Conservation (phyloP, 2,329 filamentous ascomycete species). For the Cladobotryum protrusum region DNA sequence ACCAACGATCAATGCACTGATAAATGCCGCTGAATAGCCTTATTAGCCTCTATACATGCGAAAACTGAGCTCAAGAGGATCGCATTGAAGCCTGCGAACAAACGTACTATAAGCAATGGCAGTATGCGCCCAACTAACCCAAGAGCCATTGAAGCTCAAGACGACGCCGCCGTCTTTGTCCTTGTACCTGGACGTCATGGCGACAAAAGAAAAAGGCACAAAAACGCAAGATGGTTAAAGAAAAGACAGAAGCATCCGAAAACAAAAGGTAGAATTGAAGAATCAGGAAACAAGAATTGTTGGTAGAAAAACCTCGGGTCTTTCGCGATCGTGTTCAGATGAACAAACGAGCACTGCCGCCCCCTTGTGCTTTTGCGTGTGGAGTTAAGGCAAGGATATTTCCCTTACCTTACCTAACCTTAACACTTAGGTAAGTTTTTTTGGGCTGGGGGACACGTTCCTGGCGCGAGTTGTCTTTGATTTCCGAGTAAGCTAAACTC, state of each 20-base stretch:
- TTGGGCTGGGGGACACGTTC: no score
- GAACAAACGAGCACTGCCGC: background rate
- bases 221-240: conserved; percentile 17
- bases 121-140: conserved; percentile 87
- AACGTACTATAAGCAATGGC: conserved; percentile 68
- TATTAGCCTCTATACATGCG: conserved; percentile 15
- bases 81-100: background rate
- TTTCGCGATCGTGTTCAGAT: conserved; percentile 12
- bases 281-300: conserved; percentile 9
- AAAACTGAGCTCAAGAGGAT: background rate
- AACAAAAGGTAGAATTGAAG: conserved; percentile 4
- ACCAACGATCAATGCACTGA: conserved; percentile 79
- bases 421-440: no score
- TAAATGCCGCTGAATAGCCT: conserved; percentile 60
- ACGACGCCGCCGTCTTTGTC: conserved; percentile 58
- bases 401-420: no score
- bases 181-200: conserved; percentile 48
- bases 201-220: conserved; percentile 16
- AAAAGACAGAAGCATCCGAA: conserved; percentile 28
- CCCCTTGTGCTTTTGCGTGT: background rate
- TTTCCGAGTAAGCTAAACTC: no score
- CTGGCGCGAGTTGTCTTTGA: no score
- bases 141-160: conserved; percentile 71
- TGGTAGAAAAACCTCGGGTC: conserved; percentile 12
- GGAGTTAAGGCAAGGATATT: background rate